A percentile compares a stretch with the other conserved stretches of the same genome.
Evolutionary conservation across 1,284 basidiomycete genomes (phyloP).

Genomic region (Boletus sp.): DNA sequence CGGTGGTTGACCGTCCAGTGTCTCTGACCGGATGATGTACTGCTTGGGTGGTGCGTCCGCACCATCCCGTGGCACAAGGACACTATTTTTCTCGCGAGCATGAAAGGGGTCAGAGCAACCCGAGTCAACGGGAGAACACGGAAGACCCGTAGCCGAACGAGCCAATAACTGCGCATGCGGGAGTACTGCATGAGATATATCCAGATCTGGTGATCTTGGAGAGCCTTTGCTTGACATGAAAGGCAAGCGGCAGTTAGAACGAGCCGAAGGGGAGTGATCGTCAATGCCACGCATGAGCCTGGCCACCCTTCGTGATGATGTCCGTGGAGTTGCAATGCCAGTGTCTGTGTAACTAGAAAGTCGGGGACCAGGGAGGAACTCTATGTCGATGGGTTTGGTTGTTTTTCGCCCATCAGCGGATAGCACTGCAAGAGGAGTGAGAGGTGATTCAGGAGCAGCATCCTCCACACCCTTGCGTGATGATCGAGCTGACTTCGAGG

Average conservation of each 20-base stretch:
- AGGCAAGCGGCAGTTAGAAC: neutral
- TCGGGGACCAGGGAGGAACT: neutral
- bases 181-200: neutral
- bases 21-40: neutral
- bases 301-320: conserved; percentile 4
- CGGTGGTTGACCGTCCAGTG: conserved; percentile 1
- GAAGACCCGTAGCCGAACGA: neutral
- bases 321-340: conserved; percentile 21
- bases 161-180: neutral
- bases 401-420: conserved; percentile 3
- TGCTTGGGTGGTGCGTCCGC: neutral
- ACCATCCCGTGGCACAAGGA: neutral
- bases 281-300: neutral
- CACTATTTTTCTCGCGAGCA: neutral
- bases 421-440: conserved; percentile 10
- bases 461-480: neutral
- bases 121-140: neutral
- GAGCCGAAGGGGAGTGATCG: neutral
- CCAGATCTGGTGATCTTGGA: neutral
- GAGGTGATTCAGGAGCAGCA: neutral
- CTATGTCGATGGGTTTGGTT: neutral
- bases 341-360: neutral
- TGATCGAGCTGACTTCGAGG: neutral
- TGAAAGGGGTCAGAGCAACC: conserved; percentile 2
- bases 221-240: neutral